phyloP scores from a whole-genome alignment of 768 basidiomycete species.

The Mycena pura region DNA sequence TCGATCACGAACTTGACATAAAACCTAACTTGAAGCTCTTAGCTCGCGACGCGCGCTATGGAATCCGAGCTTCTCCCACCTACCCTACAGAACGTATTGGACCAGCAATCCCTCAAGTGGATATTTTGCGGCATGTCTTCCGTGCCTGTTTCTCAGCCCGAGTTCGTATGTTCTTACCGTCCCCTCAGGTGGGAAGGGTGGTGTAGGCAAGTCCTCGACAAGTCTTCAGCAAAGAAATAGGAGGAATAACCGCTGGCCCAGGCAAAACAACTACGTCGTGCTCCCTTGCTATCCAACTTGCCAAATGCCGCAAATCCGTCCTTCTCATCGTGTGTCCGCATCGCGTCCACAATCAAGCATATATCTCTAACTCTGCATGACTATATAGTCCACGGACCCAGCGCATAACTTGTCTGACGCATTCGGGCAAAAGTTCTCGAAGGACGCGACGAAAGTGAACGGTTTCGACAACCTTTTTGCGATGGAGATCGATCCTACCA shows the following conservation, averaged over 20 bases:
- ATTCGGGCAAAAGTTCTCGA: conserved; percentile 98
- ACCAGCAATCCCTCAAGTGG: conserved; percentile 95
- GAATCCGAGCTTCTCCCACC: conserved; percentile 73
- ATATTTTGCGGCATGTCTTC: conserved; percentile 90
- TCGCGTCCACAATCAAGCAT: not conserved
- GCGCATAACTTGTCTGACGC: conserved; percentile 99
- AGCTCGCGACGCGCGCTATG: conserved; percentile 44
- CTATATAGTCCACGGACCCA: conserved; percentile 97
- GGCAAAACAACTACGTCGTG: conserved; percentile 99
- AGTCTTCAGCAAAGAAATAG: not conserved
- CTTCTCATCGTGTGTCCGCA: conserved; percentile 82
- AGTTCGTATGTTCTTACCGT: conserved; percentile 18
- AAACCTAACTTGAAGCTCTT: not conserved
- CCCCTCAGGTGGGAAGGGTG: conserved; percentile 91
- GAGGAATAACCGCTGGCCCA: conserved; percentile 36
- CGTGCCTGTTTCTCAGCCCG: conserved; percentile 7
- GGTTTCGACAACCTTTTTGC: conserved; percentile 96
- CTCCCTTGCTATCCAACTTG: conserved; percentile 96
- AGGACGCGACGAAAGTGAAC: conserved; percentile 97
- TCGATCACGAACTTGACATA: conserved; percentile 6
- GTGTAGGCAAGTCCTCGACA: conserved; percentile 79
- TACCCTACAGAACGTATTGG: conserved; percentile 92
- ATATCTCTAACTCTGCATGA: not conserved
- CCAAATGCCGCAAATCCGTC: conserved; percentile 90
- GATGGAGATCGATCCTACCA: conserved; percentile 99